Conservation (phyloP, 352 stramenopile genomes). For the Phytophthora kernoviae region DNA sequence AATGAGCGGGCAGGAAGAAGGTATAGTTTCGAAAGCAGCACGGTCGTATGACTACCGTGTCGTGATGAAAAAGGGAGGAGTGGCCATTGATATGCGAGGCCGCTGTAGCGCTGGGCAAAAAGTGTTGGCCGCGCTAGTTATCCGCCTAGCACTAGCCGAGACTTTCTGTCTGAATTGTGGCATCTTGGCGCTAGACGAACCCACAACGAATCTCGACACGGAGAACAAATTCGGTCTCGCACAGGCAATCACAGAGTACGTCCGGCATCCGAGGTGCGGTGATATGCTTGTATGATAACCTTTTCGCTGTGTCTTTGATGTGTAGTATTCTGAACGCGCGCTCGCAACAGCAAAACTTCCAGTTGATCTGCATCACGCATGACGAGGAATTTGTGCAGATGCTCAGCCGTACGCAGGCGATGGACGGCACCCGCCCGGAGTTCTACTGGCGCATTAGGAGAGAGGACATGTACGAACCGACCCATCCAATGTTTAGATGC, state of each 20-base stretch:
- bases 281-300: constrained; percentile 4
- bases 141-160: constrained; percentile 97
- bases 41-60: constrained; percentile 99
- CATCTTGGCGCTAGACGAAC: constrained; percentile 98
- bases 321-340: constrained; percentile 94
- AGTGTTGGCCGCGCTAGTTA: constrained; percentile 95
- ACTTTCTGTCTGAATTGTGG: constrained; percentile 99
- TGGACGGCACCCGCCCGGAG: constrained; percentile 76
- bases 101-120: constrained; percentile 99
- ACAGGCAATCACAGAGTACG: constrained; percentile 88
- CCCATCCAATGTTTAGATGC: background rate
- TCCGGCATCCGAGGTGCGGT: constrained; percentile 1
- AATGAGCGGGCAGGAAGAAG: constrained; percentile 91
- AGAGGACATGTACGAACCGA: constrained; percentile 74
- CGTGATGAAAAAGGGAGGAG: constrained; percentile 97
- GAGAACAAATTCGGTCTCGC: constrained; percentile 96
- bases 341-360: constrained; percentile 97
- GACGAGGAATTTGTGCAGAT: constrained; percentile 96
- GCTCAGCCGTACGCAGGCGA: constrained; percentile 78
- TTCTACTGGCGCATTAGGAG: constrained; percentile 86
- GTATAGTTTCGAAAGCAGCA: constrained; percentile 52
- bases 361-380: constrained; percentile 99
- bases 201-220: constrained; percentile 97
- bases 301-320: constrained; percentile 1
- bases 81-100: constrained; percentile 98